phyloP scores from a whole-genome alignment of 371 early-diverging fungal genomes.

The Coemansia sp. region DNA sequence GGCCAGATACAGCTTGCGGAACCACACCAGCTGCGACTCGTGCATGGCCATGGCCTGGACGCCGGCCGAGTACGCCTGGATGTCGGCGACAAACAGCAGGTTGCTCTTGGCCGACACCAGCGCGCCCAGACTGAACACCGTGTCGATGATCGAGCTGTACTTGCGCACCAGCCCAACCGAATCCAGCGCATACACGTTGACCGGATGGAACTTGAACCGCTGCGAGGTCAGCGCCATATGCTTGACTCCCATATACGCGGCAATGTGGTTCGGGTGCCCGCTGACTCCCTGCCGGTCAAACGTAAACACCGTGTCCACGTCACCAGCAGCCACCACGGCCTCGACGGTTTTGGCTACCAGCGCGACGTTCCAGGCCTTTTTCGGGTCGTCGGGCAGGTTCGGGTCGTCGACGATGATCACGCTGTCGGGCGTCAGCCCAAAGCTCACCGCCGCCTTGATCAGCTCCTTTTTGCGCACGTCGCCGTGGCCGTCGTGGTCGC shows the following conservation, averaged over 20 bases:
- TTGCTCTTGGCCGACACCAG: constrained; percentile 17
- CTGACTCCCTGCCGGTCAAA: constrained; percentile 94
- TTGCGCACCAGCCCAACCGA: constrained; percentile 72
- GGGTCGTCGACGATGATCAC: constrained; percentile 68
- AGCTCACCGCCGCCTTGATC: constrained; percentile 60
- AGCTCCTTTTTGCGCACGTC: constrained; percentile 77
- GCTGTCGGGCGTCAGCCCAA: constrained; percentile 64
- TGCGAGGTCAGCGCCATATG: constrained; percentile 54
- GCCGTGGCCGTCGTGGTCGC: constrained; percentile 79
- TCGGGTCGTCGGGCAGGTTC: constrained; percentile 78
- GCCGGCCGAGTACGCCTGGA: constrained; percentile 53
- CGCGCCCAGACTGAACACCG: constrained; percentile 37
- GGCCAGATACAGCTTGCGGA: constrained; percentile 87
- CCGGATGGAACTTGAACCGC: constrained; percentile 38
- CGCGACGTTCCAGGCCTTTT: constrained; percentile 65
- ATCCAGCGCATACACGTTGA: constrained; percentile 58
- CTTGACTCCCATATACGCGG: constrained; percentile 76
- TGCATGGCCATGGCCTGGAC: constrained; percentile 86
- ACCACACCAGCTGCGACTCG: constrained; percentile 92
- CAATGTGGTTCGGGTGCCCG: constrained; percentile 92
- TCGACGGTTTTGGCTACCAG: constrained; percentile 61
- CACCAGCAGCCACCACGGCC: constrained; percentile 58
- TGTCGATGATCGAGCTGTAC: constrained; percentile 71
- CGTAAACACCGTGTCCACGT: constrained; percentile 79
- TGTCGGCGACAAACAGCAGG: constrained; percentile 59